These are phyloP conservation scores for Chrysanthemum makinoi DNA, from an alignment of 129 eudicot species.

Conservation along the genomic window DNA sequence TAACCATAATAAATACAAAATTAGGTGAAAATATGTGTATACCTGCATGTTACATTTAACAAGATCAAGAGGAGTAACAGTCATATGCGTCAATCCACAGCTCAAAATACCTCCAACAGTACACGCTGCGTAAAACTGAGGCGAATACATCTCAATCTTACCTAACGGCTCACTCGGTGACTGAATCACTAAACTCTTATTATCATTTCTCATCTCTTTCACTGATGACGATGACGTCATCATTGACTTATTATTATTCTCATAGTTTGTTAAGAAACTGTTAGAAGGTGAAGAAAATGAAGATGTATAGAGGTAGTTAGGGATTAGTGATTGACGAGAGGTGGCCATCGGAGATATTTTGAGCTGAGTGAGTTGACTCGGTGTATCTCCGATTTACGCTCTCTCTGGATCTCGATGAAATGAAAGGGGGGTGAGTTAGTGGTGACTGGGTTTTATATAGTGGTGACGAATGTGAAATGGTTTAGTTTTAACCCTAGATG, in stretches of 20 bases:
- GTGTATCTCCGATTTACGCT: slow-evolving; percentile 32
- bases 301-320: slow-evolving; percentile 54
- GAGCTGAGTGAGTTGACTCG: slow-evolving; percentile 12
- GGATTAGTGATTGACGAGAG: slow-evolving; percentile 64
- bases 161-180: slow-evolving; percentile 74
- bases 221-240: not conserved
- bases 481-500: not conserved
- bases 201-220: not conserved
- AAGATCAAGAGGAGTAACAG: slow-evolving; percentile 94
- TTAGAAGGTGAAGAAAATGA: slow-evolving; percentile 35
- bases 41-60: slow-evolving; percentile 99
- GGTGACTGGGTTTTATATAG: slow-evolving; percentile 5
- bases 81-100: slow-evolving; percentile 90
- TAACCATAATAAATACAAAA: not conserved
- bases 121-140: slow-evolving; percentile 79
- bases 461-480: not conserved
- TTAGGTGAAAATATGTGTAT: not conserved
- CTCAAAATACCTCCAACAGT: slow-evolving; percentile 86
- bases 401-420: slow-evolving; percentile 15
- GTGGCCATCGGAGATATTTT: slow-evolving; percentile 28
- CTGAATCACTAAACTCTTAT: slow-evolving; percentile 41
- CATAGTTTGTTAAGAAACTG: slow-evolving; percentile 19
- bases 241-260: slow-evolving; percentile 17
- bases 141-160: slow-evolving; percentile 88
- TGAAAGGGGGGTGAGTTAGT: not conserved